Evolutionary conservation across 306 rosid species (phyloP).

Genomic region (Medicago lupulina): DNA sequence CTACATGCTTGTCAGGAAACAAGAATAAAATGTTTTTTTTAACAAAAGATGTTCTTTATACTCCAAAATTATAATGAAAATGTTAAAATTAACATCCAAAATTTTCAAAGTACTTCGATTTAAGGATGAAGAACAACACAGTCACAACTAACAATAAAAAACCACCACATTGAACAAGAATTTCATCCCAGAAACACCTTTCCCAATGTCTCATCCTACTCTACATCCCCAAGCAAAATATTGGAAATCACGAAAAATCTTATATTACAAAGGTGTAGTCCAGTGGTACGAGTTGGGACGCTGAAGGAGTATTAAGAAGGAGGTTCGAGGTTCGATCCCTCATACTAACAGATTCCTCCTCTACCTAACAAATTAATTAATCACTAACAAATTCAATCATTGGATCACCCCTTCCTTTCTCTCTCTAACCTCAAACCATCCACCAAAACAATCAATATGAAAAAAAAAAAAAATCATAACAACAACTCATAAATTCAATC

Average conservation of each 20-base stretch:
- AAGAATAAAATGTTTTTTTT: too few species aligned
- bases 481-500: constrained; percentile 36
- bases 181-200: background rate
- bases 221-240: background rate
- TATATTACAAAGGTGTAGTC: background rate
- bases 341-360: background rate
- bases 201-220: background rate
- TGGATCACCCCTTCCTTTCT: background rate
- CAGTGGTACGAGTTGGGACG: background rate
- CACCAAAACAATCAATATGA: constrained; percentile 17
- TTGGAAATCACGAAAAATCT: constrained; percentile 21
- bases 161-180: background rate
- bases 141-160: constrained; percentile 25
- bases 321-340: background rate
- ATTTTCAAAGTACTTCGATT: constrained; percentile 21
- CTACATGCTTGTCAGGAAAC: background rate
- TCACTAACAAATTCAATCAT: background rate
- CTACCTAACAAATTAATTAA: background rate
- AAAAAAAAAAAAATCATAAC: background rate
- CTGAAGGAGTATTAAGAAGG: background rate
- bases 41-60: background rate
- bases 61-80: constrained; percentile 19
- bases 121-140: constrained; percentile 17
- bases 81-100: constrained; percentile 21
- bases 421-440: constrained; percentile 18